Evolutionary conservation across 306 rosid genomes (phyloP), one percentile per base, ranked within the genome.

Genomic region (Quercus rubra): DNA sequence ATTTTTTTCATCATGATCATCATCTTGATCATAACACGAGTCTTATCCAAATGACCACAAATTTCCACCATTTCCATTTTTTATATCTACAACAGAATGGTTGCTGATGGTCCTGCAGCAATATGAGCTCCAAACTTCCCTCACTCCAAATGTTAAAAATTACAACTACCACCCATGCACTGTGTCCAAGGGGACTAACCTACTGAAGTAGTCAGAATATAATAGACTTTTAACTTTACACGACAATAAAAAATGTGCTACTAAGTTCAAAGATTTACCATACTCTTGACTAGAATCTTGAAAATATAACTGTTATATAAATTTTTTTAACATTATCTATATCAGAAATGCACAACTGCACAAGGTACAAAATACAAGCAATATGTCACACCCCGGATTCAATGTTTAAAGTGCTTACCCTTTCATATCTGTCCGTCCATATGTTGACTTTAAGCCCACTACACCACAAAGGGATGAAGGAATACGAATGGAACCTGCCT

Each of bases 391-490:
- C 61, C 72, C 62, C 17, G 14, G 66, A 83, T 33, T 76, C 55
- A 23, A 38, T 59, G n/a, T 66, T 46, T 78, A 33, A 67, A 84
- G 79, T 79, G 87, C 88, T 88, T 88, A 94, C 97, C 97, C 99
- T 59, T 71, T 21, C 77, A 93, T 94, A 81, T 88, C 87, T 51
- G 91, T 86, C 75, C 97, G 90, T 27, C 92, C 99, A 74, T 90
- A 92, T 28, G 90, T 94, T 85, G 93, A 74, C 89, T 94, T 94
- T 79, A 94, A 82, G 70, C 99, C 99, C 82, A 94, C 99, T 46
- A 92, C 97, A 74, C 97, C 97, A 23, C 99, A 94, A 78, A 94
- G 97, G 71, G 99, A 91, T 73, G 97, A 92, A 83, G 97, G 99
- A 86, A 94, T 94, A 59, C 99, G 97, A 59, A 94, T 49, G 10